Percentiles rank a stretch among this genome's conserved stretches.
Evolutionary conservation across 371 early-diverging fungal genomes (phyloP).

Genomic region (Batrachochytrium dendrobatidis): DNA sequence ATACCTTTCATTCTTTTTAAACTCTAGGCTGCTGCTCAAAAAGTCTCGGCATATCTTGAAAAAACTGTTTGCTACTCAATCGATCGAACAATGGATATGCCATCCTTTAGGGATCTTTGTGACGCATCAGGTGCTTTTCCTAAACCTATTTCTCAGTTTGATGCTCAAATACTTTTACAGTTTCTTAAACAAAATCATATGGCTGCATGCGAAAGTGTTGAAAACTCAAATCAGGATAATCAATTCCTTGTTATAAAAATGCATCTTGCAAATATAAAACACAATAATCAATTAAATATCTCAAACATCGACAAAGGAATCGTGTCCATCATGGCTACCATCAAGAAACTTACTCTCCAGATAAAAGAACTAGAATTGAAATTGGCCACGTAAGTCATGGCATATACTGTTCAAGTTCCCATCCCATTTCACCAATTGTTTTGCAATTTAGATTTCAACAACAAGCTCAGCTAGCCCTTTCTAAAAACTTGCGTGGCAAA

Average conservation of each 20-base stretch:
- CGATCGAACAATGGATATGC: neutral
- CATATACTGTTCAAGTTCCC: neutral
- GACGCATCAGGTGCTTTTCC: neutral
- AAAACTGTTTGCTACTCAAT: neutral
- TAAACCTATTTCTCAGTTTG: neutral
- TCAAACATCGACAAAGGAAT: slow-evolving; percentile 44
- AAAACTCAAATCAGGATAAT: neutral
- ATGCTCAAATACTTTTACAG: neutral
- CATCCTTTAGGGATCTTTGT: neutral
- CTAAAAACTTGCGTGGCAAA: neutral
- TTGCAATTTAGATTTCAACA: neutral
- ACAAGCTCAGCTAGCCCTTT: neutral
- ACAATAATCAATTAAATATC: slow-evolving; percentile 17
- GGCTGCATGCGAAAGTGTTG: neutral
- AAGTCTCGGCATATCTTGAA: neutral
- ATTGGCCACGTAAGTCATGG: slow-evolving; percentile 27
- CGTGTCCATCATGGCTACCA: slow-evolving; percentile 40
- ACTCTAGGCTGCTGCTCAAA: neutral
- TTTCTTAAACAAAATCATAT: neutral
- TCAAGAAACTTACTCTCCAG: slow-evolving; percentile 38
- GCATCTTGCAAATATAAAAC: too few species aligned
- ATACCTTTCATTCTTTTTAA: too few species aligned
- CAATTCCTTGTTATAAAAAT: too few species aligned
- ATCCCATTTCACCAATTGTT: neutral
- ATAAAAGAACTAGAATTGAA: slow-evolving; percentile 41